A percentile compares a stretch with the other conserved stretches of the same genome.
Conservation (phyloP, 2,329 filamentous ascomycete genomes). For the Neopestalotiopsis clavispora region DNA sequence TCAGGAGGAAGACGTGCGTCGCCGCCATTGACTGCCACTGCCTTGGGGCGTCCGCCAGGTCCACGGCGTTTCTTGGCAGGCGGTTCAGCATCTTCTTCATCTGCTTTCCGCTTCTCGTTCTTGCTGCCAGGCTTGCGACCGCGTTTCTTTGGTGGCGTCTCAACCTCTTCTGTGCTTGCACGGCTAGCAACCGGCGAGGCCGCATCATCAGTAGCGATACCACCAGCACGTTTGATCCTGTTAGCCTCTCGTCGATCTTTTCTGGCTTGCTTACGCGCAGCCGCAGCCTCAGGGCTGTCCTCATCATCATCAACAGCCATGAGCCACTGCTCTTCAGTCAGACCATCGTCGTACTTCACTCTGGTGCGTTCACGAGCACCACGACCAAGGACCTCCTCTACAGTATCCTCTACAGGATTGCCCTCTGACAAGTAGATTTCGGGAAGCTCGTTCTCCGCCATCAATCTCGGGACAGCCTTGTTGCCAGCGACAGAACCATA, state of each 20-base stretch:
- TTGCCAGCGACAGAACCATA: conserved; percentile 73
- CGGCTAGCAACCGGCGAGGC: conserved; percentile 80
- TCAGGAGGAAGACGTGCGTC: conserved; percentile 63
- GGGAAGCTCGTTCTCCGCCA: conserved; percentile 86
- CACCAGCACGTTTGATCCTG: conserved; percentile 63
- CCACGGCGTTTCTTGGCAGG: conserved; percentile 80
- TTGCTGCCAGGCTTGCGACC: conserved; percentile 78
- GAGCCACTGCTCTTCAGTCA: conserved; percentile 98
- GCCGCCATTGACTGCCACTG: conserved; percentile 42
- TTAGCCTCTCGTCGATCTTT: conserved; percentile 82
- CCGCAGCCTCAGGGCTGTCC: conserved; percentile 90
- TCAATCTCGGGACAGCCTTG: conserved; percentile 76
- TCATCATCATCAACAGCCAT: conserved; percentile 98
- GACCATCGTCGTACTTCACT: conserved; percentile 94
- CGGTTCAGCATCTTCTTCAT: conserved; percentile 76
- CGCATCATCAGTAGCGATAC: conserved; percentile 48
- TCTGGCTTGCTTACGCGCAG: conserved; percentile 84
- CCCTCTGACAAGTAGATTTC: conserved; percentile 93
- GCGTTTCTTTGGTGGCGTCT: conserved; percentile 78
- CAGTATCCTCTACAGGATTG: conserved; percentile 78
- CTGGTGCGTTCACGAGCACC: conserved; percentile 93
- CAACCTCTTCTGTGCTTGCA: conserved; percentile 82
- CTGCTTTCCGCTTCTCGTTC: conserved; percentile 87
- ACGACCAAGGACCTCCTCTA: conserved; percentile 79
- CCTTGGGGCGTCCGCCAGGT: conserved; percentile 72